Conservation (phyloP, 352 stramenopile species). For the Pythium periplocum region DNA sequence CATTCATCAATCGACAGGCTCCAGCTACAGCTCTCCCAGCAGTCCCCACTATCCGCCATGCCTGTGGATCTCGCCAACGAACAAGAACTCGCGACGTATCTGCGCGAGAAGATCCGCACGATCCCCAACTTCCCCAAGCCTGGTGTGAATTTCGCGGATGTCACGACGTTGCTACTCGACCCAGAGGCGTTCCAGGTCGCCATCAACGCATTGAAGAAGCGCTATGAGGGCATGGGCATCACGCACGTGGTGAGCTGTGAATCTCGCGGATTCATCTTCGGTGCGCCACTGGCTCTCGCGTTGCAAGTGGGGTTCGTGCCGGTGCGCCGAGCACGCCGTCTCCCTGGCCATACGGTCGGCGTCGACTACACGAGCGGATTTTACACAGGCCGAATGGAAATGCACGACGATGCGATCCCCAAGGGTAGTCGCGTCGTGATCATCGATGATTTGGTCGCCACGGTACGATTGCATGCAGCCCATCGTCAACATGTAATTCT, state of each 20-base stretch:
- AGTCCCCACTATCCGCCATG: slow-evolving; percentile 3
- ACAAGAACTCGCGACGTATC: slow-evolving; percentile 48
- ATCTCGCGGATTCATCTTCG: slow-evolving; percentile 80
- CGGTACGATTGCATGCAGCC: slow-evolving; percentile 25
- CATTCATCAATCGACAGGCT: too few species aligned
- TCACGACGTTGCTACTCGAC: slow-evolving; percentile 69
- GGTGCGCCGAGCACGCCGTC: slow-evolving; percentile 50
- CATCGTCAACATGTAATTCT: not conserved
- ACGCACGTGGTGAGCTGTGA: slow-evolving; percentile 81
- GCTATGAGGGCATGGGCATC: slow-evolving; percentile 53
- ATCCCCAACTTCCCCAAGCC: slow-evolving; percentile 59
- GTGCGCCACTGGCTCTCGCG: slow-evolving; percentile 61
- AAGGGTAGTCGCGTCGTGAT: slow-evolving; percentile 64
- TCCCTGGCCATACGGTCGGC: slow-evolving; percentile 68
- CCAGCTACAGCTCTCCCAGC: too few species aligned
- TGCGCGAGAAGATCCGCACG: slow-evolving; percentile 62
- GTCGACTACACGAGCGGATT: slow-evolving; percentile 79
- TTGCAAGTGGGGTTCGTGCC: slow-evolving; percentile 65
- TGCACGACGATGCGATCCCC: slow-evolving; percentile 76
- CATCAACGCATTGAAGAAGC: slow-evolving; percentile 62
- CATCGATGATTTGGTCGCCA: slow-evolving; percentile 77
- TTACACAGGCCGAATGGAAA: slow-evolving; percentile 67
- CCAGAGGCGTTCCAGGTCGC: slow-evolving; percentile 63
- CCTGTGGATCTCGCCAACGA: slow-evolving; percentile 38
- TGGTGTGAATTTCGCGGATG: slow-evolving; percentile 59